phyloP scores from a whole-genome alignment of 192 early-diverging fungal species.

The Backusella parvicylindrica region DNA sequence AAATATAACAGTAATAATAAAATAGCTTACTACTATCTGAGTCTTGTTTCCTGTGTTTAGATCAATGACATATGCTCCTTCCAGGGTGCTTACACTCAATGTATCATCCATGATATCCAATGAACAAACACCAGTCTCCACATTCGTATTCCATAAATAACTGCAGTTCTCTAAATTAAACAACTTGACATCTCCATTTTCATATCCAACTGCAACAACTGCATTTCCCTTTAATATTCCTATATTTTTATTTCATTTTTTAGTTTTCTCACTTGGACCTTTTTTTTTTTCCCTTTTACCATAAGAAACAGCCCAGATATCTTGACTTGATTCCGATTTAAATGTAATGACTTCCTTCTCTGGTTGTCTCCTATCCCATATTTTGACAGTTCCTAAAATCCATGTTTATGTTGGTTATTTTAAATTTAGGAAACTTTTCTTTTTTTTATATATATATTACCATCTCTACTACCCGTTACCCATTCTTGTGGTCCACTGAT shows the following conservation, averaged over 20 bases:
- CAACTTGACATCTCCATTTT: slow-evolving; percentile 70
- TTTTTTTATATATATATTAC: slow-evolving; percentile 23
- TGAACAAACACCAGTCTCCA: slow-evolving; percentile 63
- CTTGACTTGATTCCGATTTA: slow-evolving; percentile 47
- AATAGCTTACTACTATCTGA: slow-evolving; percentile 7
- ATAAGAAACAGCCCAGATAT: slow-evolving; percentile 70
- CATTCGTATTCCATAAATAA: slow-evolving; percentile 63
- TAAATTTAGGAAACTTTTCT: not conserved
- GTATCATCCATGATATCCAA: slow-evolving; percentile 49
- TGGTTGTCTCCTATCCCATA: slow-evolving; percentile 68
- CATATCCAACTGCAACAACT: slow-evolving; percentile 61
- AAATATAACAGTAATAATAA: too few relatives aligned
- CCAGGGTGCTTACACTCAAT: slow-evolving; percentile 54
- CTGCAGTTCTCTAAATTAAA: slow-evolving; percentile 61
- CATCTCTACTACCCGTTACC: slow-evolving; percentile 67
- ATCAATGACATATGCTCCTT: slow-evolving; percentile 52
- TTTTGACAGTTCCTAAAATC: slow-evolving; percentile 59
- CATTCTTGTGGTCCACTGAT: slow-evolving; percentile 55
- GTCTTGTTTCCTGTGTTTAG: slow-evolving; percentile 50
- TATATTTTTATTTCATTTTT: not conserved
- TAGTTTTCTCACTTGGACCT: not conserved
- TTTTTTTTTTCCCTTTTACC: slow-evolving; percentile 46
- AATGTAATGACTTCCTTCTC: slow-evolving; percentile 60
- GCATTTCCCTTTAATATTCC: not conserved
- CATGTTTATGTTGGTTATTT: not conserved